Conservation (phyloP, 169 alveolate species). For the Ichthyophthirius multifiliis region DNA sequence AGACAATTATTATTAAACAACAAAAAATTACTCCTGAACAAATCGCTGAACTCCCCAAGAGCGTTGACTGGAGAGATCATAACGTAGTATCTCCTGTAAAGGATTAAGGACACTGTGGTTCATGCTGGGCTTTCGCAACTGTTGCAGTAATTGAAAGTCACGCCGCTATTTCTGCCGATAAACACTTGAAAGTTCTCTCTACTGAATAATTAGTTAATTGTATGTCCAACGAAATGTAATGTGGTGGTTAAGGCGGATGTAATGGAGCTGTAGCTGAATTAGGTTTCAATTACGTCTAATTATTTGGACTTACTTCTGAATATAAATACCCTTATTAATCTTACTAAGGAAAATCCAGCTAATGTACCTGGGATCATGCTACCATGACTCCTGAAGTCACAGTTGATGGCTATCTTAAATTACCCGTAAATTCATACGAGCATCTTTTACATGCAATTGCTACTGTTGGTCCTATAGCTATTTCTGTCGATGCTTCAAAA, state of each 20-base stretch:
- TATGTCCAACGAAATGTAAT: neutral
- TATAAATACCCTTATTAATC: neutral
- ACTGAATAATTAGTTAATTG: conserved; percentile 40
- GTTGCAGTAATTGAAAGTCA: conserved; percentile 40
- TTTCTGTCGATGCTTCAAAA: conserved; percentile 23
- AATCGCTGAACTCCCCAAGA: neutral
- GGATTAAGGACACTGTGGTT: conserved; percentile 44
- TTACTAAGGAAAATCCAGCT: neutral
- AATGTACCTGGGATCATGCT: neutral
- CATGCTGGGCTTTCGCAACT: conserved; percentile 72
- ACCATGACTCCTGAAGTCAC: neutral
- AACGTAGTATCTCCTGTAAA: neutral
- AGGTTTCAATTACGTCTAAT: neutral
- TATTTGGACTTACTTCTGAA: neutral
- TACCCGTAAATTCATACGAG: neutral
- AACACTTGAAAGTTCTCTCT: conserved; percentile 16
- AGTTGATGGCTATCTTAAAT: neutral
- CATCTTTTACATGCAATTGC: neutral
- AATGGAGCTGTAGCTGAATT: neutral
- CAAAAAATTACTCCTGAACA: neutral
- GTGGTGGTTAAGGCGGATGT: neutral
- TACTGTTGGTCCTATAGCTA: conserved; percentile 2
- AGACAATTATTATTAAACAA: neutral
- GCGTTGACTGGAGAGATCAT: neutral
- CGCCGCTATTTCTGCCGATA: conserved; percentile 36